Evolutionary conservation across 1,139 yeast species (phyloP).

Genomic region (Geotrichum citri-aurantii): DNA sequence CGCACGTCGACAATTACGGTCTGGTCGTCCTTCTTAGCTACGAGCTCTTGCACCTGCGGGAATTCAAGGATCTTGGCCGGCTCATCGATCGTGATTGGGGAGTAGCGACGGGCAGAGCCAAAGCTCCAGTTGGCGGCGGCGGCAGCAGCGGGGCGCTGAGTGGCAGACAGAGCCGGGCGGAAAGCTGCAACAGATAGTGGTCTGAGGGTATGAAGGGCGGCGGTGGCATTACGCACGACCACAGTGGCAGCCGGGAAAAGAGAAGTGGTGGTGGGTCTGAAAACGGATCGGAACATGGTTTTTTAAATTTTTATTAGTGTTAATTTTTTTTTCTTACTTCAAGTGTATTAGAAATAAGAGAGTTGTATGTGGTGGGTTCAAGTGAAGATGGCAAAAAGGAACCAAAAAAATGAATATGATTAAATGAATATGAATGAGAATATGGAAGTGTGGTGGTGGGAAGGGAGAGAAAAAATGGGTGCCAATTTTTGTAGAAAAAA

Average conservation of each 20-base stretch:
- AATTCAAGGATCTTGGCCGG: constrained; percentile 53
- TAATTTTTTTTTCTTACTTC: too few species aligned
- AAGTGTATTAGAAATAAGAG: too few species aligned
- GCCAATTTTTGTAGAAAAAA: too few species aligned
- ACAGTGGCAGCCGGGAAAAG: neutral
- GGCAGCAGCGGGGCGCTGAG: neutral
- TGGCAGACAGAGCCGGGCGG: neutral
- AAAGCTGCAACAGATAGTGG: neutral
- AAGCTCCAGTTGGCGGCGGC: neutral
- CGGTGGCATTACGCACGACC: neutral
- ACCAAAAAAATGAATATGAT: too few species aligned
- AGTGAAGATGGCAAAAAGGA: too few species aligned
- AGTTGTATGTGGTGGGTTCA: too few species aligned
- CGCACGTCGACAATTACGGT: constrained; percentile 77
- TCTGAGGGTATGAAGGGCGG: neutral
- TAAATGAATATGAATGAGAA: too few species aligned
- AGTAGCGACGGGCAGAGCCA: constrained; percentile 22
- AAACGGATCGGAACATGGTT: neutral
- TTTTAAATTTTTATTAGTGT: too few species aligned
- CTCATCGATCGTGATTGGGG: constrained; percentile 32
- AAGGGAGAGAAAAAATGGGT: too few species aligned
- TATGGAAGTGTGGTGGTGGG: too few species aligned
- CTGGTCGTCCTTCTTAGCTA: constrained; percentile 34
- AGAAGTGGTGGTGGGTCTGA: neutral
- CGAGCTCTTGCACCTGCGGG: constrained; percentile 49